Conservation (phyloP, 768 basidiomycete species). For the Suillus brevipes region DNA sequence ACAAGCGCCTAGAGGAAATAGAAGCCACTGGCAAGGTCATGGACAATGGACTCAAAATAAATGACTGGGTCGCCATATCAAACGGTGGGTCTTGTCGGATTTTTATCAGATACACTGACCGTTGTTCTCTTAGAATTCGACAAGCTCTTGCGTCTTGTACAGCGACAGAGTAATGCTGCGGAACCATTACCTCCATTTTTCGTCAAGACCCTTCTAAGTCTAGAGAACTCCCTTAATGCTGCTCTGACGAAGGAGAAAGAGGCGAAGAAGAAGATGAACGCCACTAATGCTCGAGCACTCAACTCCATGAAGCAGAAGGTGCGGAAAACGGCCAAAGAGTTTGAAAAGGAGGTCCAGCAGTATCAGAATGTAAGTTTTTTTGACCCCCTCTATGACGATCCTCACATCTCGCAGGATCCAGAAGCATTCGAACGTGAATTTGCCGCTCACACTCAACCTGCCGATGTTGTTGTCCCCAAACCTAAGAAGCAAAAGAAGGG, state of each 20-base stretch:
- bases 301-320: constrained; percentile 99
- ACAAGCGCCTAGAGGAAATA: constrained; percentile 93
- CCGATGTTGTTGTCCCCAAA: constrained; percentile 37
- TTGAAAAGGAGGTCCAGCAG: constrained; percentile 75
- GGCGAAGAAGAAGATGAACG: constrained; percentile 94
- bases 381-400: background rate
- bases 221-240: constrained; percentile 74
- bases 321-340: constrained; percentile 87
- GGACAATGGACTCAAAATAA: constrained; percentile 93
- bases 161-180: constrained; percentile 80
- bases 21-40: constrained; percentile 88
- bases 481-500: constrained; percentile 39
- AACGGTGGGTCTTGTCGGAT: constrained; percentile 55
- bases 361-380: constrained; percentile 67
- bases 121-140: constrained; percentile 75
- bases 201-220: constrained; percentile 67
- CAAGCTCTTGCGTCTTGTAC: constrained; percentile 88
- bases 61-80: constrained; percentile 93
- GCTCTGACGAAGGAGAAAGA: constrained; percentile 86
- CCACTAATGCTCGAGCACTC: constrained; percentile 88
- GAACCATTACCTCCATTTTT: constrained; percentile 89
- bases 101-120: background rate
- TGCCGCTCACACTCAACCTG: constrained; percentile 49
- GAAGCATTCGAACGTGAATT: constrained; percentile 85
- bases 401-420: constrained; percentile 61